Conservation (phyloP, 805 yeast genomes). For the Metschnikowia continentalis region DNA sequence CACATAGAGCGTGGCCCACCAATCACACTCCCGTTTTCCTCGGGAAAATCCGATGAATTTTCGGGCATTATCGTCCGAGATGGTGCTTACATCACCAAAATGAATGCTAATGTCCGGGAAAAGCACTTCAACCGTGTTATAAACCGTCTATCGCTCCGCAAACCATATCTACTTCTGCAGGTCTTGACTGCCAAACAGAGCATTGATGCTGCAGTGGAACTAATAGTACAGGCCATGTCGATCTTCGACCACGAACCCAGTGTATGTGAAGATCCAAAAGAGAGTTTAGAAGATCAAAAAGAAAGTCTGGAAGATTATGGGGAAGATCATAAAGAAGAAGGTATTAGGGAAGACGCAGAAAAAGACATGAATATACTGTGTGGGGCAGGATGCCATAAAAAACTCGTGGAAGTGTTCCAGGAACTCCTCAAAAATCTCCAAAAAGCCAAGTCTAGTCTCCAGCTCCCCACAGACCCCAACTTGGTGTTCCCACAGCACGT, state of each 20-base stretch:
- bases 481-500: conserved; percentile 57
- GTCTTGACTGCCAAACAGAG: conserved; percentile 43
- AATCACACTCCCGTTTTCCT: conserved; percentile 55
- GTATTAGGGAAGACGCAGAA: too few species aligned
- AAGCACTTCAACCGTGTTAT: conserved; percentile 36
- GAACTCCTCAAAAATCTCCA: conserved; percentile 22
- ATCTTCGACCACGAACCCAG: conserved; percentile 8
- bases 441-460: conserved; percentile 23
- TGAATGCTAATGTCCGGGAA: conserved; percentile 43
- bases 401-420: conserved; percentile 23
- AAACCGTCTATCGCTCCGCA: conserved; percentile 23
- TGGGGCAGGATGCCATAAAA: conserved; percentile 9
- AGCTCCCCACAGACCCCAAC: conserved; percentile 51
- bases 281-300: conserved; percentile 2
- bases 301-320: conserved; percentile 6
- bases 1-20: conserved; percentile 32
- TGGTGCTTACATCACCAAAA: conserved; percentile 48
- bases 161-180: conserved; percentile 40
- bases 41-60: conserved; percentile 50
- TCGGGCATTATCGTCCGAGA: conserved; percentile 59
- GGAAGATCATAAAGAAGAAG: not conserved
- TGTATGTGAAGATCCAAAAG: not conserved
- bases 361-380: not conserved
- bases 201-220: conserved; percentile 30
- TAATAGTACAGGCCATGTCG: conserved; percentile 24